Percentiles rank a stretch among this genome's conserved stretches.
Evolutionary conservation across 768 basidiomycete genomes (phyloP).

Genomic region (Boletus coccyginus): DNA sequence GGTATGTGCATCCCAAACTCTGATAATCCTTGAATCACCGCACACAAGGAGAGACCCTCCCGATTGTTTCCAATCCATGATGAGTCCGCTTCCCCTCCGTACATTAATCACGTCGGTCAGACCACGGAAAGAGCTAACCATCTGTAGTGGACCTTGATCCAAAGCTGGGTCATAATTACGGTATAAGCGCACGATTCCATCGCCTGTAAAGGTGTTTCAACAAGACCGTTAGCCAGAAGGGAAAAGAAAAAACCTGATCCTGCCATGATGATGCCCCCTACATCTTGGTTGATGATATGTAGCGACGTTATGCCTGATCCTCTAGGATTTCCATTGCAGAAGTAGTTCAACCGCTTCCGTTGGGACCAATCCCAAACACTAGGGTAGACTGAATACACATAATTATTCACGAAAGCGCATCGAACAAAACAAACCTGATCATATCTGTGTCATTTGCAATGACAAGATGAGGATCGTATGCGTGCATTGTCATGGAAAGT

Average conservation of each 20-base stretch:
- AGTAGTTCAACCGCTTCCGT: constrained; percentile 71
- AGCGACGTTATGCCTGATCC: constrained; percentile 85
- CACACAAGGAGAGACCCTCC: constrained; percentile 84
- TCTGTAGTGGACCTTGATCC: constrained; percentile 73
- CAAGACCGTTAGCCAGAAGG: neutral
- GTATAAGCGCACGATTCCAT: constrained; percentile 88
- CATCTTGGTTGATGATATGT: constrained; percentile 93
- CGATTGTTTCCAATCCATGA: constrained; percentile 92
- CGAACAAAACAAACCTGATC: constrained; percentile 66
- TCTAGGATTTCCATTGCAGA: constrained; percentile 84
- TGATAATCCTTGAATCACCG: constrained; percentile 85
- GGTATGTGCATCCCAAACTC: constrained; percentile 93
- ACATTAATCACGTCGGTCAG: constrained; percentile 73
- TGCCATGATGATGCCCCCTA: constrained; percentile 84
- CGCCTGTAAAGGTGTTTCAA: constrained; percentile 50
- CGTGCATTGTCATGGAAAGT: constrained; percentile 82
- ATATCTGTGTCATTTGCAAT: constrained; percentile 83
- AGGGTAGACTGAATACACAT: neutral
- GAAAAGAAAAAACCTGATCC: constrained; percentile 59
- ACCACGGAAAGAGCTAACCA: constrained; percentile 93
- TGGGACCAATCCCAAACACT: constrained; percentile 97
- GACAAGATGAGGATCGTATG: constrained; percentile 87
- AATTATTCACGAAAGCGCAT: neutral
- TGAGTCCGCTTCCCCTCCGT: constrained; percentile 77
- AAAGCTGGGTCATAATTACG: constrained; percentile 83